Evolutionary conservation across 2,329 filamentous ascomycete genomes (phyloP), one percentile per base, ranked within the genome.

Genomic region (Pseudogymnoascus sp.): DNA sequence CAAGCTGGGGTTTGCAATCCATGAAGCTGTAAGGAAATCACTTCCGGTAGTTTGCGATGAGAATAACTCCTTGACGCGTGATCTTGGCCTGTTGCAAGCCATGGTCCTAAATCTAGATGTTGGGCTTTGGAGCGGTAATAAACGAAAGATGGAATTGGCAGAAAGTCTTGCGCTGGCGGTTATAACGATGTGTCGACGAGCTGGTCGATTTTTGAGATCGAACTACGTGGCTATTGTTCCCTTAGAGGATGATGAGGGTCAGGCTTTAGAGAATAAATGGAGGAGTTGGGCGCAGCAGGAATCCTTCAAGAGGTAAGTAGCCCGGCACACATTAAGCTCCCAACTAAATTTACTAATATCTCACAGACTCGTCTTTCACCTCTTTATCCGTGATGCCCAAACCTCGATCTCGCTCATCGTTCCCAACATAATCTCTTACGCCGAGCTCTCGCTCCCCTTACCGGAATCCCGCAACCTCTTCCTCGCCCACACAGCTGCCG

Each of bases 401-500:
- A 80, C 83, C 3, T 89, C 88, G 2, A 87, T 91, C 76, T 84
- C 85, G 1, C 79, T 88, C 3, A 77, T 89, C 62, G 84, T 82
- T 22, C 86, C 83, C 64, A 85, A 87, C 0, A 76, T 85, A 19
- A 84, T 90, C 66, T 88, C 87, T 0, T 91, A 89, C 68, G 81
- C 86, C 0, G 89, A 91, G 68, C 75, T 91, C 59, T 83, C 83
- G 3, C 75, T 90, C 2, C 86, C 87, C 1, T 73, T 91, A 0
- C 88, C 89, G 0, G 83, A 82, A 65, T 77, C 83, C 0, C 79
- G 81, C 62, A 78, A 82, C 11, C 72, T 91, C 1, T 92, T 89
- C 89, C 80, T 84, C 59, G 88, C 89, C 1, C 79, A 81, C 31
- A 81, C 81, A 0, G 86, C 88, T 1, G 70, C 76, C 16, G 82